Conservation (phyloP, 176 grass and related monocot species). For the Tillandsia fasciculata region DNA sequence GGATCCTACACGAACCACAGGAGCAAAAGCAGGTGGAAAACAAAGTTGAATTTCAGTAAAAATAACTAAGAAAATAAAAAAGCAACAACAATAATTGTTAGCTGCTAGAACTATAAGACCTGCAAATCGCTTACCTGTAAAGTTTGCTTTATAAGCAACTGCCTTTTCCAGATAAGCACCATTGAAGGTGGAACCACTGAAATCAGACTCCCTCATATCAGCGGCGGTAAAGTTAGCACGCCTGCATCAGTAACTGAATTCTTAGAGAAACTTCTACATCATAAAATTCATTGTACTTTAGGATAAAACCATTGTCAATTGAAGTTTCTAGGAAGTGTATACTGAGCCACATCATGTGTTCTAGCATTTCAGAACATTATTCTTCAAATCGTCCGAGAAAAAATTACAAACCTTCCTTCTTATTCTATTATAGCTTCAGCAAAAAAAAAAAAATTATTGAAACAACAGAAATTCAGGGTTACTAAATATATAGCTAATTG, state of each 20-base stretch:
- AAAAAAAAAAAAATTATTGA: too few relatives aligned
- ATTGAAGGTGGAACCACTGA: constrained; percentile 96
- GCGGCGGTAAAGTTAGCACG: constrained; percentile 85
- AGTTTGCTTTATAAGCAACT: constrained; percentile 93
- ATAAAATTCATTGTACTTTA: neutral
- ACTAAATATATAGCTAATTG: neutral
- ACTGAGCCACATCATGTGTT: neutral
- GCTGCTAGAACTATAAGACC: neutral
- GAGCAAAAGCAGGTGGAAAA: neutral
- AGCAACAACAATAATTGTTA: too few relatives aligned
- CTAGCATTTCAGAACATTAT: neutral
- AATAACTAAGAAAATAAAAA: too few relatives aligned
- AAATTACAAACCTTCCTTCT: neutral
- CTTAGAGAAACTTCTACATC: neutral
- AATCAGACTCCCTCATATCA: constrained; percentile 90
- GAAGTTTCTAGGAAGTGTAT: neutral
- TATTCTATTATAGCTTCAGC: too few relatives aligned
- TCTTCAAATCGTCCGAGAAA: neutral
- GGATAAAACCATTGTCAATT: neutral
- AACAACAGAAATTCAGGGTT: neutral
- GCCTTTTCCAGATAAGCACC: constrained; percentile 97
- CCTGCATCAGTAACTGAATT: constrained; percentile 31
- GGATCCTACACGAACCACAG: too few relatives aligned
- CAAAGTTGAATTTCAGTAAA: neutral
- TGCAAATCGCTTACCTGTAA: constrained; percentile 40